Percentiles rank a stretch among this genome's conserved stretches.
These are phyloP conservation scores for Wallacemonas sp. DNA, from an alignment of 208 protist species.

Conservation along the genomic window DNA sequence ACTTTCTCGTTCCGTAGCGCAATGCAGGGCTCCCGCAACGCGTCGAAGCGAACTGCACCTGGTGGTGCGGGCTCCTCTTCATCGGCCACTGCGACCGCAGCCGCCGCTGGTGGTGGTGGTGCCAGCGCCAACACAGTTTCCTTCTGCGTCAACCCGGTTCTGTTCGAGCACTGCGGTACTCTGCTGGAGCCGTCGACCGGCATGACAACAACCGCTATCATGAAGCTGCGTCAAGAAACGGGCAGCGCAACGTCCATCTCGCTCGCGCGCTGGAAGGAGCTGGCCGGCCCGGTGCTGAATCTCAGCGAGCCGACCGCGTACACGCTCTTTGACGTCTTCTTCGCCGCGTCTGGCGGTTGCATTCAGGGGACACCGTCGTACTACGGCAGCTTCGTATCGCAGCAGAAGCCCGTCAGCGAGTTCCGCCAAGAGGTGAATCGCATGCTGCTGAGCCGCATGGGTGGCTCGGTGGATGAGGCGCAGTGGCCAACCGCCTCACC, in stretches of 20 bases:
- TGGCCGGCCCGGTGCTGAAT: constrained; percentile 64
- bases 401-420: constrained; percentile 55
- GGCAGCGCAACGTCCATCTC: constrained; percentile 78
- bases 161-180: constrained; percentile 83
- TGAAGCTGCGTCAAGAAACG: constrained; percentile 70
- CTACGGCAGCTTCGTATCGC: constrained; percentile 21
- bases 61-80: too few species aligned
- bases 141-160: constrained; percentile 81
- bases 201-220: constrained; percentile 71
- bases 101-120: constrained; percentile 3
- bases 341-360: constrained; percentile 77
- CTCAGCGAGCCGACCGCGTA: constrained; percentile 68
- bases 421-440: constrained; percentile 83
- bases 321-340: constrained; percentile 88
- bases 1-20: not conserved
- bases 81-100: not conserved
- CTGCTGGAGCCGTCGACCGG: constrained; percentile 70
- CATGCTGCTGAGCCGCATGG: constrained; percentile 82
- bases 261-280: constrained; percentile 74
- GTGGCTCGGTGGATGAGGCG: constrained; percentile 71
- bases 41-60: too few species aligned
- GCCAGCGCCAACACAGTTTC: constrained; percentile 34
- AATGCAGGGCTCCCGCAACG: too few species aligned
- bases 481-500: constrained; percentile 68
- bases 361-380: constrained; percentile 65